Base-by-base conservation (phyloP, 345 rosid species). In the Brassica incana region DNA sequence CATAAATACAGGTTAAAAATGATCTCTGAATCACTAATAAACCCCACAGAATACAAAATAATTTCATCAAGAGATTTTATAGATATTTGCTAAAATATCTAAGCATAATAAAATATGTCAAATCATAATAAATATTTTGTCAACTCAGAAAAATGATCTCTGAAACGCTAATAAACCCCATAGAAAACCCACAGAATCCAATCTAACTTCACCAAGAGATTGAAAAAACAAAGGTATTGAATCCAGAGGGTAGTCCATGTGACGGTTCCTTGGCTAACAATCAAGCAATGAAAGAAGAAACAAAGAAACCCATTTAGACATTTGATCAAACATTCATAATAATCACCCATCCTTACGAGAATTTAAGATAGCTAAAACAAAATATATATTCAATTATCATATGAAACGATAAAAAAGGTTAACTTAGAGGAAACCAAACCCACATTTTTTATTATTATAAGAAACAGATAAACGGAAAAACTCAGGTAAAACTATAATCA, bases 201-300 rank as follows among this genome's bases (percentile, higher is more conserved):
- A 23, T 23, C 25, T 23, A 23, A 23, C 25, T 23, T 23, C 25
- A 23, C 25, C 25, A 23, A 1, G 25, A 23, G 25, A 23, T 23
- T 23, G 25, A 23, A 23, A 23, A 40, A 48, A 65, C 12, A n/a
- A 12, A 58, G 65, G 45, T 52, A 16, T 7, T 23, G 43, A 52
- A 75, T 67, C 60, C 15, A 71, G 40, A 77, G 38, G 71, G 15
- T 35, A 20, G 67, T 67, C 27, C 69, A 16, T 65, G 50, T 65
- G 25, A 36, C 15, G 71, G 4, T 75, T 71, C 16, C 83, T 71
- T 80, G 77, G 77, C 14, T 18, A 69, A 69, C 79, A 80, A 80
- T 29, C 76, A 75, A 80, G 15, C 56, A 0, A 27, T 12, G 40
- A 29, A 74, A 74, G 59, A 78, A 63, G 38, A 77, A 45, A 0